Conservation (phyloP, 1,139 yeast genomes). For the Taphrina flavorubra region DNA sequence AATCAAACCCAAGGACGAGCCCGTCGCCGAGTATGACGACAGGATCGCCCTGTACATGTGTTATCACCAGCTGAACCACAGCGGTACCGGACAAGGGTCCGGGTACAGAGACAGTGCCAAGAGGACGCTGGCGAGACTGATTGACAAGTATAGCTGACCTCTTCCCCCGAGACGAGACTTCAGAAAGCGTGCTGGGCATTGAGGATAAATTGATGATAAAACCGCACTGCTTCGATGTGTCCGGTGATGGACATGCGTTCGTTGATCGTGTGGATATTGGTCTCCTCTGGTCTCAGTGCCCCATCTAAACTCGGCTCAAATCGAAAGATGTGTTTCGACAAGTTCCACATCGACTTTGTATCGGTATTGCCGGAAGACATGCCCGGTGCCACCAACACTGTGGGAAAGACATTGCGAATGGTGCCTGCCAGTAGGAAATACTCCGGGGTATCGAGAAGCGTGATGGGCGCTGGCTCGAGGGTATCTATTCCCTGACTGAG, state of each 20-base stretch:
- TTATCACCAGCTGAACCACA: constrained; percentile 45
- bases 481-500: constrained; percentile 42
- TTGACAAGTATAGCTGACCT: constrained; percentile 2
- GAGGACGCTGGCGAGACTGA: constrained; percentile 5
- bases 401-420: constrained; percentile 62
- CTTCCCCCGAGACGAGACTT: not conserved
- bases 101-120: constrained; percentile 8
- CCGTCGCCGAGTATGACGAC: constrained; percentile 44
- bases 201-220: constrained; percentile 61
- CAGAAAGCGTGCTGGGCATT: constrained; percentile 28
- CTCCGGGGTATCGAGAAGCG: constrained; percentile 55
- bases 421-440: constrained; percentile 66
- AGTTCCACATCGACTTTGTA: constrained; percentile 75
- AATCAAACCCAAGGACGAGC: constrained; percentile 38
- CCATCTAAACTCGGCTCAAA: constrained; percentile 56
- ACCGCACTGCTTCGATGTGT: constrained; percentile 65
- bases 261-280: constrained; percentile 61
- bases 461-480: constrained; percentile 66
- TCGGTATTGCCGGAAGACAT: constrained; percentile 84
- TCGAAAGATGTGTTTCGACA: constrained; percentile 73
- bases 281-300: constrained; percentile 13
- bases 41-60: constrained; percentile 43
- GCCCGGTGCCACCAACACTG: constrained; percentile 65
- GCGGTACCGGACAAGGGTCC: constrained; percentile 20
- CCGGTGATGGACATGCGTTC: constrained; percentile 61